phyloP scores from a whole-genome alignment of 305 asterid genomes.

The Solanum hybrid region DNA sequence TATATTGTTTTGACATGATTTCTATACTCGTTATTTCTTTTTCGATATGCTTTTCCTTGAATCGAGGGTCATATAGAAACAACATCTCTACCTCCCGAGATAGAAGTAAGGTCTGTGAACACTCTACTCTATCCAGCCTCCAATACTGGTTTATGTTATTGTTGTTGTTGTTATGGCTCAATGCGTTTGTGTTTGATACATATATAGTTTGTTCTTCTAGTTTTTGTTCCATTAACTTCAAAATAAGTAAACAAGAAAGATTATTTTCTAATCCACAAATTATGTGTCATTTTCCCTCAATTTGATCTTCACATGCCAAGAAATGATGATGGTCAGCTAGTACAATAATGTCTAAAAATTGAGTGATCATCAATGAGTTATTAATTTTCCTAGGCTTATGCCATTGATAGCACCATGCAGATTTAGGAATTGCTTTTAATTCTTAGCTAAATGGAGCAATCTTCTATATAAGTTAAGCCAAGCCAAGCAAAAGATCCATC shows the following conservation, averaged over 20 bases:
- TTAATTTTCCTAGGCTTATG: background rate
- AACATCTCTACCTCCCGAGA: background rate
- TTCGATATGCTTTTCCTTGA: background rate
- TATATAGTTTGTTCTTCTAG: background rate
- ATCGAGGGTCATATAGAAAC: background rate
- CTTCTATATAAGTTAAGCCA: background rate
- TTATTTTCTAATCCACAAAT: background rate
- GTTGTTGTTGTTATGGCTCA: background rate
- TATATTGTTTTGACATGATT: background rate
- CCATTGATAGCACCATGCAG: background rate
- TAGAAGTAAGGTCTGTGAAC: background rate
- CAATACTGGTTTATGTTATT: background rate
- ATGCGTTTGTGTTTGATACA: background rate
- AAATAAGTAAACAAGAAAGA: background rate
- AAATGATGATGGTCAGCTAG: background rate
- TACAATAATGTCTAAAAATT: background rate
- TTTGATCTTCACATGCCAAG: conserved; percentile 4
- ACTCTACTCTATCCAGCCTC: background rate
- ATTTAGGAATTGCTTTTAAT: background rate
- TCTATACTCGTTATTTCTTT: background rate
- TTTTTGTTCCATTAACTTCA: background rate
- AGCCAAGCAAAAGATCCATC: background rate
- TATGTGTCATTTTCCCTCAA: background rate
- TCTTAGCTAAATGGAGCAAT: background rate
- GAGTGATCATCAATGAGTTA: background rate